Percentiles rank a stretch among this genome's conserved stretches.
These are phyloP conservation scores for Knufia fluminis DNA, from an alignment of 2,329 filamentous ascomycete species.

Conservation along the genomic window DNA sequence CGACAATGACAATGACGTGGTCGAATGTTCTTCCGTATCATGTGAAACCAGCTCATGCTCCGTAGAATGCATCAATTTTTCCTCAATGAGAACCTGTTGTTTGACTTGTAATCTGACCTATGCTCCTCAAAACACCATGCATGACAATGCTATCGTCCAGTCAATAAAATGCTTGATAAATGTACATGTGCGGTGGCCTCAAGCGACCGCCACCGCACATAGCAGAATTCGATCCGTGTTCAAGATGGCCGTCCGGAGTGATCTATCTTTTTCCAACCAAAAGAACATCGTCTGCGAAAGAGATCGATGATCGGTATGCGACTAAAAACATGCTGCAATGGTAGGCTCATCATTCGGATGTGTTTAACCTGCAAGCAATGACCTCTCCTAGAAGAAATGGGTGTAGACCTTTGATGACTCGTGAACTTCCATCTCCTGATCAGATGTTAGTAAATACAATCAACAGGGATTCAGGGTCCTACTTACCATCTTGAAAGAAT, in stretches of 20 bases:
- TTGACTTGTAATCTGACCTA: not conserved
- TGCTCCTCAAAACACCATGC: slow-evolving; percentile 7
- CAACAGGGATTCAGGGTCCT: slow-evolving; percentile 32
- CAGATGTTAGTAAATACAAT: slow-evolving; percentile 8
- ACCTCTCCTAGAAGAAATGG: slow-evolving; percentile 72
- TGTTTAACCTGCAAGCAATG: slow-evolving; percentile 10
- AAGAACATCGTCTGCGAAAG: slow-evolving; percentile 10
- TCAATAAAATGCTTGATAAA: slow-evolving; percentile 14
- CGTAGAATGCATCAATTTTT: slow-evolving; percentile 3
- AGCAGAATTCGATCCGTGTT: slow-evolving; percentile 15
- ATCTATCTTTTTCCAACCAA: not conserved
- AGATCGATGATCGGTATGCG: slow-evolving; percentile 5
- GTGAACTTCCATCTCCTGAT: slow-evolving; percentile 97
- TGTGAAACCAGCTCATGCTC: not conserved
- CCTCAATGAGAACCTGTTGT: not conserved
- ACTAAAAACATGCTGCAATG: not conserved
- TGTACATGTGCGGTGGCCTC: slow-evolving; percentile 18
- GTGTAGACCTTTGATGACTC: slow-evolving; percentile 98
- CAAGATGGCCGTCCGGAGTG: slow-evolving; percentile 10
- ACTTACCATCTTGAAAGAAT: slow-evolving; percentile 97
- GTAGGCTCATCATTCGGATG: slow-evolving; percentile 2
- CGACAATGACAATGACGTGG: not conserved
- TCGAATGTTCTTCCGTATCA: not conserved
- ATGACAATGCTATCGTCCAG: slow-evolving; percentile 7
- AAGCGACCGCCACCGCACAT: slow-evolving; percentile 9